Percentiles rank a stretch among this genome's conserved stretches.
These are phyloP conservation scores for Stemphylium beticola DNA, from an alignment of 2,329 filamentous ascomycete species.

Conservation along the genomic window DNA sequence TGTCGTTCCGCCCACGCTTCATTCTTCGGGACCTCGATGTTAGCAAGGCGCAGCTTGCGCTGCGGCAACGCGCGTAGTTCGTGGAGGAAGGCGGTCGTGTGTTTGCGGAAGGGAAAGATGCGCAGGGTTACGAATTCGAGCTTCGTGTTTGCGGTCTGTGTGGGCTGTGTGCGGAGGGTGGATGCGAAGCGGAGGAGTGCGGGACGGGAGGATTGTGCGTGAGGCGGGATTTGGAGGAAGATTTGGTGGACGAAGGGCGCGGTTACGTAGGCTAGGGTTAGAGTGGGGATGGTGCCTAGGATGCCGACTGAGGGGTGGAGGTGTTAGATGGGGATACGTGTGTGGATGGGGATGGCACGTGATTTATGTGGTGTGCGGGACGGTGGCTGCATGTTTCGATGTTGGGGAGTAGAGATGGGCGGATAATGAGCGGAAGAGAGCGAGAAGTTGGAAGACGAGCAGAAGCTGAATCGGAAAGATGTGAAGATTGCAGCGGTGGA, in stretches of 20 bases:
- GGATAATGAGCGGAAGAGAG: neutral
- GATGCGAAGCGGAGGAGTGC: slow-evolving; percentile 36
- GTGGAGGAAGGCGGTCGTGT: slow-evolving; percentile 35
- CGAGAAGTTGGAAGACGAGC: neutral
- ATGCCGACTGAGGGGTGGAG: slow-evolving; percentile 28
- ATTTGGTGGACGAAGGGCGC: slow-evolving; percentile 46
- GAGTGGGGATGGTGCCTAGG: slow-evolving; percentile 40
- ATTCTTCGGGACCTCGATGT: slow-evolving; percentile 39
- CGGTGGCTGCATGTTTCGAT: neutral
- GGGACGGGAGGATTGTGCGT: slow-evolving; percentile 32
- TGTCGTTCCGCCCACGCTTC: slow-evolving; percentile 27
- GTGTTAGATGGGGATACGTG: neutral
- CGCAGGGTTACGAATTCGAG: slow-evolving; percentile 47
- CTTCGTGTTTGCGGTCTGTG: slow-evolving; percentile 30
- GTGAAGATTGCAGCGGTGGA: too few relatives aligned
- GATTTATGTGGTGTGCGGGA: too few relatives aligned
- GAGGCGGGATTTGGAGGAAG: slow-evolving; percentile 40
- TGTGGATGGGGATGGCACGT: neutral
- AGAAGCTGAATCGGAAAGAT: neutral
- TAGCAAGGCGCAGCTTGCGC: slow-evolving; percentile 37
- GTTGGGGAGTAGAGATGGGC: accelerated
- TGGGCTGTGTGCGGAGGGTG: slow-evolving; percentile 19
- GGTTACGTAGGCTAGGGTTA: slow-evolving; percentile 43
- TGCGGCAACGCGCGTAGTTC: slow-evolving; percentile 43
- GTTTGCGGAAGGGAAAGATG: slow-evolving; percentile 41